Conservation (phyloP, 352 stramenopile species). For the Pythium volutum region DNA sequence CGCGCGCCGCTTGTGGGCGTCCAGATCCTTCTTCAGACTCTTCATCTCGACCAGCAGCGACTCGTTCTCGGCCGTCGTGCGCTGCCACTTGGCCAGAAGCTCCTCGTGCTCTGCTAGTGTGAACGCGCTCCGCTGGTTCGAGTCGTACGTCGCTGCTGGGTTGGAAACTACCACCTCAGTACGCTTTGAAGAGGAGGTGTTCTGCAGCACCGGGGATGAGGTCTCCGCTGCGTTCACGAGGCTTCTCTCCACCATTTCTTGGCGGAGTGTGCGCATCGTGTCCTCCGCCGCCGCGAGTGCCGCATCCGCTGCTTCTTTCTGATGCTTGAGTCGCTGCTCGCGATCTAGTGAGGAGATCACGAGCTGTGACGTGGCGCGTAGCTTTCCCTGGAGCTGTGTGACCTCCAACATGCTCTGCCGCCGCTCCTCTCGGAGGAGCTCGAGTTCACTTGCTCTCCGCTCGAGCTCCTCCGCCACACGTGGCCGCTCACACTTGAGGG, state of each 20-base stretch:
- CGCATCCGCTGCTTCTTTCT: conserved; percentile 29
- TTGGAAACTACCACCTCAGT: conserved; percentile 33
- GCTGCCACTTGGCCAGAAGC: conserved; percentile 41
- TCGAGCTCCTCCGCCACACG: conserved; percentile 40
- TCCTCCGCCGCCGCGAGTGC: conserved; percentile 37
- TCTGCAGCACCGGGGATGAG: background rate
- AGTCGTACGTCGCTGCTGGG: conserved; percentile 53
- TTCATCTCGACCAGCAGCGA: conserved; percentile 41
- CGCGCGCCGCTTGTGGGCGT: conserved; percentile 41
- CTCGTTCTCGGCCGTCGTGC: conserved; percentile 43
- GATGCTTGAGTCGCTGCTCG: conserved; percentile 38
- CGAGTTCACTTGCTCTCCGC: conserved; percentile 37
- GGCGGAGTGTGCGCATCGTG: conserved; percentile 28
- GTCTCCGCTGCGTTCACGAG: background rate
- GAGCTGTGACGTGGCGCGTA: conserved; percentile 53
- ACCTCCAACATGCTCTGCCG: conserved; percentile 46
- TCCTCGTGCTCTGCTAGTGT: conserved; percentile 56
- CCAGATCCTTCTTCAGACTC: conserved; percentile 55
- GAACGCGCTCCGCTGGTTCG: conserved; percentile 52
- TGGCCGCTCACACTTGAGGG: conserved; percentile 48
- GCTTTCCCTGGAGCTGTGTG: conserved; percentile 48
- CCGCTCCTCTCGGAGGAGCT: conserved; percentile 40
- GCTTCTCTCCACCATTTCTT: conserved; percentile 29
- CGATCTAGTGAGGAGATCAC: conserved; percentile 55
- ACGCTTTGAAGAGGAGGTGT: conserved; percentile 1